Conservation (phyloP, 1,284 basidiomycete genomes). For the Anthracocystis panici-leucophaei region DNA sequence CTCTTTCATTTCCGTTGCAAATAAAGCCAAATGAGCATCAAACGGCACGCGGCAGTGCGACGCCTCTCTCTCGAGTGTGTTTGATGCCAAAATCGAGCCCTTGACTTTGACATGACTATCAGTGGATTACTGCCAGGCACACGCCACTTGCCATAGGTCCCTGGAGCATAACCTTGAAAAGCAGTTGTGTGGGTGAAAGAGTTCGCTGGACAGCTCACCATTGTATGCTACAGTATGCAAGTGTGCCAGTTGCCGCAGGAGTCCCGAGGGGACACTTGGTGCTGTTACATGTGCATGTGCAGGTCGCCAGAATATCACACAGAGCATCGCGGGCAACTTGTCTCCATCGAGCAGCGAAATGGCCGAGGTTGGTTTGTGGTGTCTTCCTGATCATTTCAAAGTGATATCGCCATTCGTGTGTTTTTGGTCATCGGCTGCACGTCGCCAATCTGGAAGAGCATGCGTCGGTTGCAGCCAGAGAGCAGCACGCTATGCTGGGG, state of each 20-base stretch:
- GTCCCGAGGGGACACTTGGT: not conserved
- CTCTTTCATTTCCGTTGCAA: not conserved
- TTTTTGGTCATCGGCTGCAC: too few species aligned
- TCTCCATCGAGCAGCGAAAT: not conserved
- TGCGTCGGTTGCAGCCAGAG: too few species aligned
- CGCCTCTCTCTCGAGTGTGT: not conserved
- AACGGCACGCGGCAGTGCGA: not conserved
- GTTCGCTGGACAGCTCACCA: not conserved
- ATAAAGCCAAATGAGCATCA: not conserved
- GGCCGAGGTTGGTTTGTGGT: too few species aligned
- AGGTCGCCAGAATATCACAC: conserved; percentile 2
- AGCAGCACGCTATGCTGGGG: too few species aligned
- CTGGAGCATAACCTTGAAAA: too few species aligned
- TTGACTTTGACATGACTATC: too few species aligned
- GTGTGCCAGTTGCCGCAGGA: not conserved
- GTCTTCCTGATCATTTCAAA: too few species aligned
- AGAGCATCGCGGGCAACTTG: not conserved
- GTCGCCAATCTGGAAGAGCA: too few species aligned
- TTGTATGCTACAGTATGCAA: not conserved
- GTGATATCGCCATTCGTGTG: too few species aligned
- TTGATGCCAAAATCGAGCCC: not conserved
- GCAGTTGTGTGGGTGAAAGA: too few species aligned
- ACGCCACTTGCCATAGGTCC: too few species aligned
- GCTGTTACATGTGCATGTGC: not conserved
- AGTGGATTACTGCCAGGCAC: too few species aligned